phyloP scores from a whole-genome alignment of 1,284 basidiomycete genomes.

The Rhodotorula sp. region DNA sequence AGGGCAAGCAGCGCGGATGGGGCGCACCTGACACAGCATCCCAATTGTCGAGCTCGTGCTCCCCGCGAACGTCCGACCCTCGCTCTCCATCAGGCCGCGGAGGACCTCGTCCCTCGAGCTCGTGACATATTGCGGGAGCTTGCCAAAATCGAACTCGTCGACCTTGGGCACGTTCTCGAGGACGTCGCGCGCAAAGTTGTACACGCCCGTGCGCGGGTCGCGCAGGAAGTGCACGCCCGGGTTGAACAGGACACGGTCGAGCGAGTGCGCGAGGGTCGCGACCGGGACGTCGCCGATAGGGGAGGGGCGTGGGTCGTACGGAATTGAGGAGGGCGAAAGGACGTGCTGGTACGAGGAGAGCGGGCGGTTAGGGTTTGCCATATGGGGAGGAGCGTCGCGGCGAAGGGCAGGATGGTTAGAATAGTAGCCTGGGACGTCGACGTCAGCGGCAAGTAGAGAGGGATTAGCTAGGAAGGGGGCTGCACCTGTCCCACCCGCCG shows the following conservation, averaged over 20 bases:
- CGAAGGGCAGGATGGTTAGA: slow-evolving; percentile 9
- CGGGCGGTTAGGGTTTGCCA: neutral
- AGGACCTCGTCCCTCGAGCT: slow-evolving; percentile 80
- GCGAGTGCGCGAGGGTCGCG: slow-evolving; percentile 70
- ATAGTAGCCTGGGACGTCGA: neutral
- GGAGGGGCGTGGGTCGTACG: slow-evolving; percentile 11
- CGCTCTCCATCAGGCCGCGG: slow-evolving; percentile 62
- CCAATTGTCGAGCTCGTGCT: slow-evolving; percentile 61
- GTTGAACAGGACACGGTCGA: slow-evolving; percentile 83
- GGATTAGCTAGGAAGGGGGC: neutral
- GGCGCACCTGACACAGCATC: slow-evolving; percentile 40
- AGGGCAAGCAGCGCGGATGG: neutral
- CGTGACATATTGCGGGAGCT: slow-evolving; percentile 72
- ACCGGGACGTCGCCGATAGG: slow-evolving; percentile 55
- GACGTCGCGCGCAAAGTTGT: slow-evolving; percentile 78
- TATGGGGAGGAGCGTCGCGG: neutral
- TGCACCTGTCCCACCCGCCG: neutral
- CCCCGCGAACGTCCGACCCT: slow-evolving; percentile 70
- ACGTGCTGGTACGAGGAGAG: slow-evolving; percentile 25
- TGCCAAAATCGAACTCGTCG: slow-evolving; percentile 86
- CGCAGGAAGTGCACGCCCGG: slow-evolving; percentile 89
- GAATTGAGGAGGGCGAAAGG: slow-evolving; percentile 11
- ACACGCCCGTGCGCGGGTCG: slow-evolving; percentile 81
- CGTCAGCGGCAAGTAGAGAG: neutral
- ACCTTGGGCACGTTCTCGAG: slow-evolving; percentile 65